Conservation (phyloP, 257 asterid species). For the Nemophila menziesii region DNA sequence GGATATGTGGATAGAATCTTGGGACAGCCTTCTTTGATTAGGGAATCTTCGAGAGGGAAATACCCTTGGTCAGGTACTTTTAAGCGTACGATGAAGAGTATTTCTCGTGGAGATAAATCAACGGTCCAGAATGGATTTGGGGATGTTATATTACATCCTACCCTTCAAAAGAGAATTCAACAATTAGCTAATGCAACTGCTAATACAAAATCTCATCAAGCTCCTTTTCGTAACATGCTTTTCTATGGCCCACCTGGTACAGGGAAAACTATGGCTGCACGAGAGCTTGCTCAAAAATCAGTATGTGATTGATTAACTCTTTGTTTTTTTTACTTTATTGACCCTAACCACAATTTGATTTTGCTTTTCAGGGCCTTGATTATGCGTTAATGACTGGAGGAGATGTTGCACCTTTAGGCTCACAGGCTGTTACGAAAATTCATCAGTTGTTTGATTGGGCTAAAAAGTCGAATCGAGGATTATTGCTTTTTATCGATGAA, state of each 20-base stretch:
- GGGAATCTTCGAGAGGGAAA: conserved; percentile 93
- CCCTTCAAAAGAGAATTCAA: conserved; percentile 68
- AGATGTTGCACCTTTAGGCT: conserved; percentile 88
- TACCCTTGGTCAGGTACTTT: conserved; percentile 90
- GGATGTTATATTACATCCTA: conserved; percentile 75
- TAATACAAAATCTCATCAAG: conserved; percentile 78
- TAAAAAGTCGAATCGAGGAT: conserved; percentile 77
- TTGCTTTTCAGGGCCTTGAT: conserved; percentile 72
- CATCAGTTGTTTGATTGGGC: conserved; percentile 96
- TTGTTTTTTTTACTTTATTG: neutral
- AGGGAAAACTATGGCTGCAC: conserved; percentile 97
- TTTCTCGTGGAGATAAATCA: conserved; percentile 29
- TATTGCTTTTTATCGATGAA: conserved; percentile 88
- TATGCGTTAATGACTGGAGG: conserved; percentile 99
- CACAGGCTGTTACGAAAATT: conserved; percentile 96
- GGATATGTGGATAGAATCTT: conserved; percentile 87
- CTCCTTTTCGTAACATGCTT: conserved; percentile 91
- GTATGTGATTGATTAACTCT: conserved; percentile 30
- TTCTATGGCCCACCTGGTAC: conserved; percentile 98
- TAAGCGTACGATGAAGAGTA: conserved; percentile 37
- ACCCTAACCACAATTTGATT: conserved; percentile 10
- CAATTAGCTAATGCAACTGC: conserved; percentile 81
- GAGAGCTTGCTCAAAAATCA: conserved; percentile 92
- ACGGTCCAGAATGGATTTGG: conserved; percentile 55
- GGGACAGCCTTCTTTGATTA: conserved; percentile 91